These are phyloP conservation scores for Psidium friedrichsthalianum DNA, from an alignment of 345 rosid genomes.

Conservation along the genomic window DNA sequence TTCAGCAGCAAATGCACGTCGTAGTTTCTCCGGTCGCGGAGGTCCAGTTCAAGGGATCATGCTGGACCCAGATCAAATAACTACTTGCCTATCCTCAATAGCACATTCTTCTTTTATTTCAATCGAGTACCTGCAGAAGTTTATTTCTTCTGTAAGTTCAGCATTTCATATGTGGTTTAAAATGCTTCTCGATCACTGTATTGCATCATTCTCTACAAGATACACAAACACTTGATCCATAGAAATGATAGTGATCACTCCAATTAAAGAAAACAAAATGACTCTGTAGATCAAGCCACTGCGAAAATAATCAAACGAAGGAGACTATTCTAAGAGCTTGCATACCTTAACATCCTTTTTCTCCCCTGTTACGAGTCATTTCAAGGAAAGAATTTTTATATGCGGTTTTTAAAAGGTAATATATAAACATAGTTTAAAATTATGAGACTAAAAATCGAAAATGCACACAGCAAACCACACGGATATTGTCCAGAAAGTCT, in stretches of 20 bases:
- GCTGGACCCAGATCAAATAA: slow-evolving; percentile 34
- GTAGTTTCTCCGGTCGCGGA: slow-evolving; percentile 17
- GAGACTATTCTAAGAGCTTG: too few relatives aligned
- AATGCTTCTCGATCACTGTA: not conserved
- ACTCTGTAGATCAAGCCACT: not conserved
- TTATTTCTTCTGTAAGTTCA: not conserved
- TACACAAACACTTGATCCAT: not conserved
- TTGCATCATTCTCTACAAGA: not conserved
- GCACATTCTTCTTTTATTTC: not conserved
- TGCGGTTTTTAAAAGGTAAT: too few relatives aligned
- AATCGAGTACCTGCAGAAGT: not conserved
- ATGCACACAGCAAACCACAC: not conserved
- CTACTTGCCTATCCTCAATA: not conserved
- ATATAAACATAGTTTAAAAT: too few relatives aligned
- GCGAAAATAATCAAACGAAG: not conserved
- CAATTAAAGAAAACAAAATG: not conserved
- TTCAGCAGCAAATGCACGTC: slow-evolving; percentile 10
- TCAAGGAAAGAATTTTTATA: too few relatives aligned
- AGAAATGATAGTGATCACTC: not conserved
- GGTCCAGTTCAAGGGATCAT: slow-evolving; percentile 48
- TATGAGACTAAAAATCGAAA: too few relatives aligned
- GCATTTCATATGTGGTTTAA: not conserved
- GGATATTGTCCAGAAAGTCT: not conserved
- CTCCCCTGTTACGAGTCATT: too few relatives aligned
- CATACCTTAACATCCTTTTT: too few relatives aligned